Conservation (phyloP, 306 rosid species). For the Delonix regia region DNA sequence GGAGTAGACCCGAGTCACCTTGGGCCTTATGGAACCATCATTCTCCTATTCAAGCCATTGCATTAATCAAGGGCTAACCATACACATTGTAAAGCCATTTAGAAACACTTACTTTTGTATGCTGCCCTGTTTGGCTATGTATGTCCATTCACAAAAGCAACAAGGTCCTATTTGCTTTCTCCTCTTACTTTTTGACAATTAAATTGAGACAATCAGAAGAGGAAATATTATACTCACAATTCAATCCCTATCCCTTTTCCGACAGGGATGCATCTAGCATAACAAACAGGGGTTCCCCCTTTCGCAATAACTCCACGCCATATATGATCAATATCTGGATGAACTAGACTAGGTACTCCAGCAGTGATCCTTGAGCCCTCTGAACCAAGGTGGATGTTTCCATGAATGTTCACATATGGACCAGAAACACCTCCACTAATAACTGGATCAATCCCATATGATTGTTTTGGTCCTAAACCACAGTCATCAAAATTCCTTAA, state of each 20-base stretch:
- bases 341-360: constrained; percentile 57
- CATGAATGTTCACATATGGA: constrained; percentile 54
- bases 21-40: too few relatives aligned
- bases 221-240: constrained; percentile 74
- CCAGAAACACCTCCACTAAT: constrained; percentile 53
- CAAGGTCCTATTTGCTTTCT: not conserved
- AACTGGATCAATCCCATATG: constrained; percentile 54
- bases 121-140: too few relatives aligned
- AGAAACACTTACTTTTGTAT: too few relatives aligned
- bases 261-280: constrained; percentile 88
- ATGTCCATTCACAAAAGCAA: too few relatives aligned
- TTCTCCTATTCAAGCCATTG: too few relatives aligned
- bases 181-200: constrained; percentile 1
- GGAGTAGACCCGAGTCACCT: too few relatives aligned
- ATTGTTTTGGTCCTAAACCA: constrained; percentile 57
- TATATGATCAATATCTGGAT: constrained; percentile 69
- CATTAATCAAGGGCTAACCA: too few relatives aligned
- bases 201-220: constrained; percentile 32
- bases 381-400: constrained; percentile 64
- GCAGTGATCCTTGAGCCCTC: constrained; percentile 51
- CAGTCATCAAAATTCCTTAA: constrained; percentile 62
- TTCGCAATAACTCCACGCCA: constrained; percentile 97
- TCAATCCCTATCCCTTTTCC: constrained; percentile 84
- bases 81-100: too few relatives aligned
- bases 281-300: constrained; percentile 98